These are phyloP conservation scores for Dryadomyces quercus-mongolicae DNA, from an alignment of 2,329 filamentous ascomycete genomes.

Conservation along the genomic window DNA sequence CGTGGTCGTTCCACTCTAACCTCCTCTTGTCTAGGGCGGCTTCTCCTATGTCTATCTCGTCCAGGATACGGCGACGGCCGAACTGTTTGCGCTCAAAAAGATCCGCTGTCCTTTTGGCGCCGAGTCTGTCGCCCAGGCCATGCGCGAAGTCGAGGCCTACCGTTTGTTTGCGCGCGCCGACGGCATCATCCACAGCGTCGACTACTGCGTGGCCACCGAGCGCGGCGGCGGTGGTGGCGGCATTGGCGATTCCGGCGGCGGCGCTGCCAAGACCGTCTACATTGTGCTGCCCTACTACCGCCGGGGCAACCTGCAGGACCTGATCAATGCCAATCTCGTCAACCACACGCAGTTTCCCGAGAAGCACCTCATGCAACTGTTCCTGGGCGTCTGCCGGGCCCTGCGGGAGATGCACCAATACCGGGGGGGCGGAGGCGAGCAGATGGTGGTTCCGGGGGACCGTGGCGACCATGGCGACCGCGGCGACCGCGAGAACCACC, in stretches of 20 bases:
- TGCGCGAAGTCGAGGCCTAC: slow-evolving; percentile 97
- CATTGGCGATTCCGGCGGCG: slow-evolving; percentile 32
- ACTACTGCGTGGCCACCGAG: slow-evolving; percentile 72
- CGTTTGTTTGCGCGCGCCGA: slow-evolving; percentile 71
- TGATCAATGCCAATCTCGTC: slow-evolving; percentile 96
- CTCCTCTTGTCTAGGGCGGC: slow-evolving; percentile 65
- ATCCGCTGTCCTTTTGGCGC: slow-evolving; percentile 96
- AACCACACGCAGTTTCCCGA: slow-evolving; percentile 89
- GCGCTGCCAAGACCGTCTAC: slow-evolving; percentile 83
- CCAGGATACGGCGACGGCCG: slow-evolving; percentile 71
- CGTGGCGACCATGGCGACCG: slow-evolving; percentile 7
- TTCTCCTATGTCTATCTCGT: slow-evolving; percentile 99
- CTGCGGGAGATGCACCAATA: slow-evolving; percentile 89
- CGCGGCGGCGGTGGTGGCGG: slow-evolving; percentile 35
- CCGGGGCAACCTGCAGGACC: slow-evolving; percentile 89
- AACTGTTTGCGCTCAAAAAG: slow-evolving; percentile 93
- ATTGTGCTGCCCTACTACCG: slow-evolving; percentile 93
- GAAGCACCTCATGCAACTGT: slow-evolving; percentile 73
- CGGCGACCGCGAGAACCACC: slow-evolving; percentile 17
- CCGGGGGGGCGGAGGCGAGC: slow-evolving; percentile 30
- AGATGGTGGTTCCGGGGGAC: slow-evolving; percentile 11
- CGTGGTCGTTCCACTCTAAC: neutral
- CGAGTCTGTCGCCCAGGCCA: slow-evolving; percentile 86
- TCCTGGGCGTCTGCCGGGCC: slow-evolving; percentile 82
- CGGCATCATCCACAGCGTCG: slow-evolving; percentile 77